Base-by-base conservation (phyloP, 805 yeast species). In the Metschnikowia rubicola region DNA sequence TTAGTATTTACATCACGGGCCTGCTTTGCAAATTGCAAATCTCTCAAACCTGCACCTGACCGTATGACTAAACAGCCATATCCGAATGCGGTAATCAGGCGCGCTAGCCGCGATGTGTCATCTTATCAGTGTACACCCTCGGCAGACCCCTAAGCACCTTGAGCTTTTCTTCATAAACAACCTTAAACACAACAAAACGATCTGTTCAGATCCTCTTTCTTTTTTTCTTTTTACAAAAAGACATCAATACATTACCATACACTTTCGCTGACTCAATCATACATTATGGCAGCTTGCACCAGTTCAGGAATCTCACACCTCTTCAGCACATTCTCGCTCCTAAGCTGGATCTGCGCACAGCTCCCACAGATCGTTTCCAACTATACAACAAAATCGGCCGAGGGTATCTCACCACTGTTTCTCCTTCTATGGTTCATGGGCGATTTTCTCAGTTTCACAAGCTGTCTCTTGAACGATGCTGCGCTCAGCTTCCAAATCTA, bases 261-360 rank as follows among this genome's bases (percentile, higher is more conserved):
- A 10, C 17, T 12, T 13, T 21, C 26, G 26, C 26, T 21, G 7
- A 8, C 5, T 21, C 26, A 21, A 3, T 3, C 7, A 21, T 21
- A 34, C 36, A 21, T 5, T 17, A 41, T 49, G 53, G 11, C 50
- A 21, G 39, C 28, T 1, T 47, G 55, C 17, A 21, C 48, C 13
- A 19, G 34, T n/a, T 44, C 48, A 5, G 42, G 44, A 11, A 26
- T 56, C 3, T 56, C 64, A 9, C 41, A 47, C 8, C 19, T 54
- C 35, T 58, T 61, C 43, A 51, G 59, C 46, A 47, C 59, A 7
- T 31, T 56, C 7, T 54, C 58, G 13, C 36, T 54, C 11, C 11
- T 32, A 6, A 74, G 83, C 48, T 85, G 92, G 91, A 68, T 84
- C 32, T 81, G 84, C 61, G 91, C 91, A 3, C 91, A 84, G 62